Conservation (phyloP, 1,284 basidiomycete genomes). For the Lentinula novae-zelandiae region DNA sequence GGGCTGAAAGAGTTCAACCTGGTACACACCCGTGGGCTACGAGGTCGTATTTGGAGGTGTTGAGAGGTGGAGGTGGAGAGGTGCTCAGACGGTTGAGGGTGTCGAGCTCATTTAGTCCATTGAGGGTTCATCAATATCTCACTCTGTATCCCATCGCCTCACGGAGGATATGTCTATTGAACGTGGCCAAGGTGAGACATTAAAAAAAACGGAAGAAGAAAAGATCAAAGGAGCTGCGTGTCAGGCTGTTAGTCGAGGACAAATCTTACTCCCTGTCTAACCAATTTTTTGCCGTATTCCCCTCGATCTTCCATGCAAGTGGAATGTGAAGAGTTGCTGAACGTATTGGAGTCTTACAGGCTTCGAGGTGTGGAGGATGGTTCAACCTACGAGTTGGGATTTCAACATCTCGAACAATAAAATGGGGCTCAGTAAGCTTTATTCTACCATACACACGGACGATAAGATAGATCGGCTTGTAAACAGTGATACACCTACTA, state of each 20-base stretch:
- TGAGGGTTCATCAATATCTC: neutral
- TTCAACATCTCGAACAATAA: no score
- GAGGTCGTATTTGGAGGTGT: neutral
- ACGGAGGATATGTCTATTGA: no score
- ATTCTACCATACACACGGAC: no score
- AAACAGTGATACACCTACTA: no score
- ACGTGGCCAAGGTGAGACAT: no score
- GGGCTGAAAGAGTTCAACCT: neutral
- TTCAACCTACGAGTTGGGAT: no score
- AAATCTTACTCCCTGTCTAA: neutral
- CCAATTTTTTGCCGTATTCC: neutral
- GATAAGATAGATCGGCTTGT: no score
- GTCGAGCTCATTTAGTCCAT: neutral
- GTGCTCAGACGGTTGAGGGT: neutral
- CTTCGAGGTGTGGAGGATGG: no score
- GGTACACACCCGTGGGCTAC: neutral
- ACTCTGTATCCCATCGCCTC: no score
- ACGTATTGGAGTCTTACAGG: no score
- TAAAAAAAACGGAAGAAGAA: neutral
- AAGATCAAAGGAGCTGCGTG: neutral
- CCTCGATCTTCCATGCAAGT: neutral
- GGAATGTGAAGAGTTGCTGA: neutral
- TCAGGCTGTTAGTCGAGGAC: neutral
- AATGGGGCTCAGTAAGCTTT: no score
- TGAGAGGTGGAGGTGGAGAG: neutral